Evolutionary conservation across 2,329 filamentous ascomycete species (phyloP), one percentile per base, ranked within the genome.

Genomic region (Ophioceras dolichostomum): DNA sequence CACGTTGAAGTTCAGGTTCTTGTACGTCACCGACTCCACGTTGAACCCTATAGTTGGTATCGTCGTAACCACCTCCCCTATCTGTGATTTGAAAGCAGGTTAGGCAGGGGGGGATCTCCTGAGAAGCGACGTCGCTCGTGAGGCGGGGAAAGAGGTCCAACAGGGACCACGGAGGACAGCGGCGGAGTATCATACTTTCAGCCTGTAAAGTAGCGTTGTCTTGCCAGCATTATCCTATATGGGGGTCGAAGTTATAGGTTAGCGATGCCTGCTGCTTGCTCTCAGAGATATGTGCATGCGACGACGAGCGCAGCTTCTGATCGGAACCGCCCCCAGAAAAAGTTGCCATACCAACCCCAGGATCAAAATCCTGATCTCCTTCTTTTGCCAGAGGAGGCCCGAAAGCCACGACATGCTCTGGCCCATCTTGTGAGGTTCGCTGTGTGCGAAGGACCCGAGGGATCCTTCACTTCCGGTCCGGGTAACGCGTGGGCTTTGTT

Each of bases 21-120:
- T 89, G 70, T 98, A 98, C 50, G 87, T 91, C 46, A 98, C 91
- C 17, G 87, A 94, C 64, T 98, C 91, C 51, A 98, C 91, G 60
- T 98, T 98, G 71, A 98, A 98, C 43, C 91, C 91, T 59, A 98
- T 96, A 38, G 91, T 98, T 16, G 91, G 91, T 70, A 96, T 96
- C 52, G 91, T 98, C 43, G 91, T 96, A 48, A 98, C 91, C 32
- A 98, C 91, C 60, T 98, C 91, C 56, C 91, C 91, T 55, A 98
- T 94, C 86, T 95, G 57, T 43, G 41, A 18, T 21, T n/a, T n/a
- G n/a, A n/a, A n/a, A n/a, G n/a, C n/a, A n/a, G 20, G 19, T 26
- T 21, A 16, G 38, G 20, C 4, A n/a, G 4, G 19, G 14, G 19
- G 6, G 16, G 8, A 13, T 26, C 24, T 7, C 24, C 7, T 26